Percentiles rank a stretch among this genome's conserved stretches.
Evolutionary conservation across 345 rosid species (phyloP).

Genomic region (Microcos paniculata): DNA sequence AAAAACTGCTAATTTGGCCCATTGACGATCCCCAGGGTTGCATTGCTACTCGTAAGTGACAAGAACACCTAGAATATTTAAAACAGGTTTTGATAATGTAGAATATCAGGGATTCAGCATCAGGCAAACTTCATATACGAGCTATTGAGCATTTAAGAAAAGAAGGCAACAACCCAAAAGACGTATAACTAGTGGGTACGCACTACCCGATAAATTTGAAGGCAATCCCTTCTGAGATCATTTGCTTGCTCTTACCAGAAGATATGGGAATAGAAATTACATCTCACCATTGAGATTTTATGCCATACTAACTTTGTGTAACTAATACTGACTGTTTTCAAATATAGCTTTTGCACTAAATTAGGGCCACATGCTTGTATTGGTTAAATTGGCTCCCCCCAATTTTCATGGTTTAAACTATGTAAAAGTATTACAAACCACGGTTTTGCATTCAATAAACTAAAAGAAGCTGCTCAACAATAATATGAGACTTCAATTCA

Average conservation of each 20-base stretch:
- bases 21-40: background rate
- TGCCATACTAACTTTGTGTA: background rate
- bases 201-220: background rate
- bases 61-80: background rate
- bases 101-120: background rate
- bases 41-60: background rate
- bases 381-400: background rate
- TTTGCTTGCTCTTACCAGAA: background rate
- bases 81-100: background rate
- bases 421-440: conserved; percentile 1
- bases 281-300: background rate
- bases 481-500: background rate
- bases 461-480: background rate
- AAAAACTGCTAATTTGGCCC: background rate
- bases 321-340: background rate
- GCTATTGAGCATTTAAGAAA: background rate
- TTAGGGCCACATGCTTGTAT: background rate
- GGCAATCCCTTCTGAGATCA: background rate
- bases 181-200: background rate
- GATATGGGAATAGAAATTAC: background rate
- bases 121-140: background rate
- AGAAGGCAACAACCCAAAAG: background rate
- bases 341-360: background rate
- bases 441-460: background rate
- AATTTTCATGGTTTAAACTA: background rate